A percentile compares a stretch with the other conserved stretches of the same genome.
Conservation (phyloP, 2,329 filamentous ascomycete genomes). For the Emergomyces orientalis region DNA sequence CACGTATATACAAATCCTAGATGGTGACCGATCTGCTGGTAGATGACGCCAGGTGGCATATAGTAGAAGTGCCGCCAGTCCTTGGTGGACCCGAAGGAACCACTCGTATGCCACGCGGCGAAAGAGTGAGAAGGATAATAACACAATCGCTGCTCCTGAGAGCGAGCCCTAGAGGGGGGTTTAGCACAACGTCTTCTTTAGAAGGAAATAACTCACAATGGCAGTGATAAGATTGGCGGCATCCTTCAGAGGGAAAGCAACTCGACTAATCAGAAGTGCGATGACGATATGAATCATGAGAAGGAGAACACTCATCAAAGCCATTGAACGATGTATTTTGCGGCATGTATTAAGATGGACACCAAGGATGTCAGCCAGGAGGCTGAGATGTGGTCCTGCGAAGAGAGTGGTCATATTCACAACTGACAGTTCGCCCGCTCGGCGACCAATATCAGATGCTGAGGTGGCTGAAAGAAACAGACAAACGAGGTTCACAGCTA, state of each 20-base stretch:
- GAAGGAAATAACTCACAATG: too few relatives aligned
- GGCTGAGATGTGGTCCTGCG: slow-evolving; percentile 15
- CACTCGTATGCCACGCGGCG: slow-evolving; percentile 20
- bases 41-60: slow-evolving; percentile 21
- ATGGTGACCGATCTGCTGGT: slow-evolving; percentile 9
- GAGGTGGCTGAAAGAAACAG: slow-evolving; percentile 15
- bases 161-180: too few relatives aligned
- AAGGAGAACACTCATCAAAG: too few relatives aligned
- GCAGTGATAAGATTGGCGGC: too few relatives aligned
- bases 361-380: slow-evolving; percentile 13
- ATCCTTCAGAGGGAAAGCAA: too few relatives aligned
- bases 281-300: too few relatives aligned
- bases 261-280: too few relatives aligned
- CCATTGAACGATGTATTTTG: slow-evolving; percentile 17
- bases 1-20: too few relatives aligned
- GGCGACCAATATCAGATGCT: slow-evolving; percentile 10
- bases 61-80: slow-evolving; percentile 16
- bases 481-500: slow-evolving; percentile 16
- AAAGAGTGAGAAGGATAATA: too few relatives aligned
- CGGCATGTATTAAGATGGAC: slow-evolving; percentile 15
- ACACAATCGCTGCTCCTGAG: too few relatives aligned
- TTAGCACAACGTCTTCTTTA: too few relatives aligned
- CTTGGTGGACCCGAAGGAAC: slow-evolving; percentile 21
- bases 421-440: slow-evolving; percentile 18
- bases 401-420: slow-evolving; percentile 21